Evolutionary conservation across 2,329 filamentous ascomycete species (phyloP).

Genomic region (Fusarium mexicanum): DNA sequence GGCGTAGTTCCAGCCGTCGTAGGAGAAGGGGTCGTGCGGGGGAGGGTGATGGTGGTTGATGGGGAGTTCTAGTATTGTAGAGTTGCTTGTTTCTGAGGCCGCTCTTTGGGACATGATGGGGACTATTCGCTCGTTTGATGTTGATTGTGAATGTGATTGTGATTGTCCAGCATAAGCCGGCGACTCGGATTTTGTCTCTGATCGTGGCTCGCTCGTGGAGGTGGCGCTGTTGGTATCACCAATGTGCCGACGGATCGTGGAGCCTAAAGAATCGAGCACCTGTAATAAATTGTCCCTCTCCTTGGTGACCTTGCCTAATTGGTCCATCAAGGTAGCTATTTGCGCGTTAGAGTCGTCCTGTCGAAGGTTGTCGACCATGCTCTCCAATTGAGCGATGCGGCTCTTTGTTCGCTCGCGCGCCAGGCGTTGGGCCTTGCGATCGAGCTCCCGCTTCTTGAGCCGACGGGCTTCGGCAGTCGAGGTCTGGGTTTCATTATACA

Average conservation of each 20-base stretch:
- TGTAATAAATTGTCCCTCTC: conserved; percentile 38
- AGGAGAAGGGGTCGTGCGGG: not conserved
- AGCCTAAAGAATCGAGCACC: conserved; percentile 23
- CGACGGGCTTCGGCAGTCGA: conserved; percentile 27
- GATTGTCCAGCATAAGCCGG: not conserved
- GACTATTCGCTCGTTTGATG: not conserved
- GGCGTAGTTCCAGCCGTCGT: conserved; percentile 14
- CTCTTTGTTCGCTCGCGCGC: conserved; percentile 46
- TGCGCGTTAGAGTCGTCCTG: conserved; percentile 40
- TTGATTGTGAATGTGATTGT: not conserved
- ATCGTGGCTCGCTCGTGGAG: not conserved
- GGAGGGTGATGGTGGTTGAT: conserved; percentile 2
- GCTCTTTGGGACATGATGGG: not conserved
- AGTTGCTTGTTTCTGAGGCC: conserved; percentile 13
- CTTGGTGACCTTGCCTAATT: conserved; percentile 38
- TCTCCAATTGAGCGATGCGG: conserved; percentile 46
- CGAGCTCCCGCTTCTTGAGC: conserved; percentile 47
- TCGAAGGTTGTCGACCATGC: conserved; percentile 41
- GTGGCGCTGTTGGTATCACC: not conserved
- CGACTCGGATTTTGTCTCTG: not conserved
- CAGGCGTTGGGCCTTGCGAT: conserved; percentile 46
- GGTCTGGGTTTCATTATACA: conserved; percentile 13
- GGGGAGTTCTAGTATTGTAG: conserved; percentile 9
- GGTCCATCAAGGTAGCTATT: conserved; percentile 39
- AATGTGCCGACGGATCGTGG: conserved; percentile 31